Base-by-base conservation (phyloP, 179 eudicot species). In the Beta macrorhiza region DNA sequence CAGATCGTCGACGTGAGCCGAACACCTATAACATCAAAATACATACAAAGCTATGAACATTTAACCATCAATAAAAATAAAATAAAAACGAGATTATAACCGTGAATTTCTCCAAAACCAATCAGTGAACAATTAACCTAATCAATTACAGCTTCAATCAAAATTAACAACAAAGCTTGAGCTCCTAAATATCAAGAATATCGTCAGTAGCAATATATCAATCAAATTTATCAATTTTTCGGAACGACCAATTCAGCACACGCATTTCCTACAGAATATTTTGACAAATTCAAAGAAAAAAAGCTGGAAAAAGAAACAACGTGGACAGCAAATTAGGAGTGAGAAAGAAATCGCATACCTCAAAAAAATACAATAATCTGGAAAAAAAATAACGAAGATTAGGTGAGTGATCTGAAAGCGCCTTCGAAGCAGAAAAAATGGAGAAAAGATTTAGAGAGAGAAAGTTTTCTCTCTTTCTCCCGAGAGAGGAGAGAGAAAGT, bases 221-320 rank as follows among this genome's bases (percentile, higher is more conserved):
- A 73, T 51, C 45, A 71, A 45, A 69, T 37, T 32, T 42, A n/a
- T 67, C 49, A 5, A 55, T 37, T 37, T 10, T 7, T 67, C 37
- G 42, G 56, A 64, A 63, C 22, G 44, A 62, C 69, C 56, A 52
- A 67, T 55, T 67, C 72, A 81, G 37, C 59, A 25, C 74, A 67
- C 72, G 65, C 78, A 61, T 51, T 64, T 44, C 51, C 61, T 51
- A 22, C 2, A 72, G 53, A 17, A 45, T 13, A 5, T 25, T 25
- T 79, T 79, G 82, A 83, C 85, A 19, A 42, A 72, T 72, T 82
- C 85, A 78, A 71, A 15, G 32, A 2, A 59, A 67, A 75, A 70
- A 74, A 75, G 69, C 64, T 75, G 74, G 70, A 37, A 71, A 68
- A 65, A 22, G 12, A 22, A 81, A 59, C 67, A 82, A 57, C 80